Conservation (phyloP, 179 eudicot species). For the Sideroxylon spinosum region DNA sequence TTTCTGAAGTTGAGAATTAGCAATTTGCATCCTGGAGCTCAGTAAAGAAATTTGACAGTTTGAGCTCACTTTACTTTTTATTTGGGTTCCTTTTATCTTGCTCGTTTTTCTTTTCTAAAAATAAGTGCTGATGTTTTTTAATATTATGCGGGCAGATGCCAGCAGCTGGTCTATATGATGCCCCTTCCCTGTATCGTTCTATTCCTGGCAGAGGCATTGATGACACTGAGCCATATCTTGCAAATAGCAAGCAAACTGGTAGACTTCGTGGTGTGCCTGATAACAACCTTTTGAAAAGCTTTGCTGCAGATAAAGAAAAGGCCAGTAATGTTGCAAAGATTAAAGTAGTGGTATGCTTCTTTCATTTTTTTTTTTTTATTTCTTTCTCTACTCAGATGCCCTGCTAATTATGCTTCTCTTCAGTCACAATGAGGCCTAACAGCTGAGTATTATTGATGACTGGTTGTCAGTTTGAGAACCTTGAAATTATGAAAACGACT, state of each 20-base stretch:
- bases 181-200: conserved; percentile 30
- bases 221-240: conserved; percentile 55
- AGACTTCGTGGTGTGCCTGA: conserved; percentile 66
- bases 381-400: background rate
- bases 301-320: conserved; percentile 74
- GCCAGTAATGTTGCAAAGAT: conserved; percentile 84
- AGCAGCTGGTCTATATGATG: conserved; percentile 49
- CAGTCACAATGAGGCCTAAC: background rate
- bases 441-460: background rate
- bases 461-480: conserved; percentile 10
- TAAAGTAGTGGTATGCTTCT: conserved; percentile 90
- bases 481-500: background rate
- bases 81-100: too few species aligned
- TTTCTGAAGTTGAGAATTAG: background rate
- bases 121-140: background rate
- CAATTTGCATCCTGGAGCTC: too few species aligned
- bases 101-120: too few species aligned
- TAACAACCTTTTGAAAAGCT: conserved; percentile 54
- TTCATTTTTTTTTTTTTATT: background rate
- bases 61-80: too few species aligned
- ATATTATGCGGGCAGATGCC: conserved; percentile 42
- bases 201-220: conserved; percentile 56
- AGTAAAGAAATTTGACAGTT: too few species aligned
- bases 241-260: conserved; percentile 43
- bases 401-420: background rate